Percentiles rank a stretch among this genome's conserved stretches.
These are phyloP conservation scores for Castanea sativa DNA, from an alignment of 306 rosid genomes.

Conservation along the genomic window DNA sequence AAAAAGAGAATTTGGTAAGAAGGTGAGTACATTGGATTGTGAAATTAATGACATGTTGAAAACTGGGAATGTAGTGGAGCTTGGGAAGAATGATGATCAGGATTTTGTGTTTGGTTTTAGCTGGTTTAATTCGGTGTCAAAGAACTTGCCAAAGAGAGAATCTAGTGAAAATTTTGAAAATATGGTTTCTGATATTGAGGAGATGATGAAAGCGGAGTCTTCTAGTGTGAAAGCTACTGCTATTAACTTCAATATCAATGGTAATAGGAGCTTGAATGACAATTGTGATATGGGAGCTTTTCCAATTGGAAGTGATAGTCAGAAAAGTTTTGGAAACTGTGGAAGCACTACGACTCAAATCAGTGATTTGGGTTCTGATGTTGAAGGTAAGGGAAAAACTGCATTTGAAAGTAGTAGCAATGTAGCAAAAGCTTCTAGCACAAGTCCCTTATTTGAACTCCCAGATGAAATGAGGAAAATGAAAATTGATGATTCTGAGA, in stretches of 20 bases:
- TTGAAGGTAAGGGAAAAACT: constrained; percentile 16
- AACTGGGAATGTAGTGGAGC: constrained; percentile 9
- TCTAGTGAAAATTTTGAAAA: constrained; percentile 18
- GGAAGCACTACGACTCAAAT: constrained; percentile 17
- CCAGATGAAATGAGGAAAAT: constrained; percentile 61
- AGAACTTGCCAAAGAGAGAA: background rate
- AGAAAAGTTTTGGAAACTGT: constrained; percentile 4
- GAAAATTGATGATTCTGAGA: constrained; percentile 48
- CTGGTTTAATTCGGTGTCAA: constrained; percentile 19
- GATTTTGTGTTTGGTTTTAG: constrained; percentile 23
- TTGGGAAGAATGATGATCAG: constrained; percentile 16
- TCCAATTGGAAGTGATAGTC: constrained; percentile 25
- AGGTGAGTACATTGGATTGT: constrained; percentile 14
- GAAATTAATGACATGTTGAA: background rate
- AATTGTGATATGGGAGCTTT: constrained; percentile 29
- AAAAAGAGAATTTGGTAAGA: constrained; percentile 2
- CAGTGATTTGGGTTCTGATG: constrained; percentile 19
- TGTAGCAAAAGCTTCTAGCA: constrained; percentile 12
- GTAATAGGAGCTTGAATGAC: background rate
- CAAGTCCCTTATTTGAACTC: constrained; percentile 33
- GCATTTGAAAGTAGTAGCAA: constrained; percentile 22
- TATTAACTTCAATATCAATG: background rate
- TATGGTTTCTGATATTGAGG: constrained; percentile 8
- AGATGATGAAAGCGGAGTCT: constrained; percentile 24
- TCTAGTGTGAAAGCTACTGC: constrained; percentile 15